Evolutionary conservation across 2,329 filamentous ascomycete genomes (phyloP).

Genomic region (Ophiocordyceps australis): DNA sequence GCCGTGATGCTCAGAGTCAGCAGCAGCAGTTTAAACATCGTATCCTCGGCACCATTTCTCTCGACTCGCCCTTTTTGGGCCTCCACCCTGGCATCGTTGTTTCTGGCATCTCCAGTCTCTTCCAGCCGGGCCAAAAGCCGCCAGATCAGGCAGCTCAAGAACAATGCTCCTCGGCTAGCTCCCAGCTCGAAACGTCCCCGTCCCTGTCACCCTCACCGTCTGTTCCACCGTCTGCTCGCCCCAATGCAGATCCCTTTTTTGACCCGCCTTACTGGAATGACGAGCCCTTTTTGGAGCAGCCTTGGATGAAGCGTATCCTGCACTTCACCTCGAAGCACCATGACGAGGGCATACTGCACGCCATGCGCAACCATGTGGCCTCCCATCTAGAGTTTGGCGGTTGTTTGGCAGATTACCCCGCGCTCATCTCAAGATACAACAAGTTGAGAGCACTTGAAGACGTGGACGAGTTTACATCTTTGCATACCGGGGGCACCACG

Average conservation of each 20-base stretch:
- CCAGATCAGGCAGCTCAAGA: slow-evolving; percentile 1
- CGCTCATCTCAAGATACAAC: slow-evolving; percentile 52
- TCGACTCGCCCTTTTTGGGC: slow-evolving; percentile 75
- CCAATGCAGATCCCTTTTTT: slow-evolving; percentile 41
- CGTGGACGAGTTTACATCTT: slow-evolving; percentile 34
- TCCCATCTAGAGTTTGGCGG: slow-evolving; percentile 74
- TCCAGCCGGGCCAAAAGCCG: slow-evolving; percentile 26
- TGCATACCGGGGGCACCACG: slow-evolving; percentile 5
- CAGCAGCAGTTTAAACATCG: slow-evolving; percentile 43
- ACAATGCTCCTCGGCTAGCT: too few species aligned
- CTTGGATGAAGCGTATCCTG: slow-evolving; percentile 47
- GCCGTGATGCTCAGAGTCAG: slow-evolving; percentile 1
- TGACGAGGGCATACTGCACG: slow-evolving; percentile 47
- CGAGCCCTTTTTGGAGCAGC: slow-evolving; percentile 46
- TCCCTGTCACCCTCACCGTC: neutral
- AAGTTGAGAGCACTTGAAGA: slow-evolving; percentile 55
- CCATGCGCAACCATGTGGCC: slow-evolving; percentile 54
- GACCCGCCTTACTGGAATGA: slow-evolving; percentile 67
- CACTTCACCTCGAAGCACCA: slow-evolving; percentile 74
- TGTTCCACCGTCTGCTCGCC: slow-evolving; percentile 3
- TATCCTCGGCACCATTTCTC: slow-evolving; percentile 63
- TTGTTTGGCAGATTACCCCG: slow-evolving; percentile 58
- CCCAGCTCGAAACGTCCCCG: neutral
- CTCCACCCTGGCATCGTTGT: slow-evolving; percentile 76
- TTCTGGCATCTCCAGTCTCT: slow-evolving; percentile 66